These are phyloP conservation scores for Trichopus zeylanicus DNA, from an alignment of 116 monocot genomes.

Conservation along the genomic window DNA sequence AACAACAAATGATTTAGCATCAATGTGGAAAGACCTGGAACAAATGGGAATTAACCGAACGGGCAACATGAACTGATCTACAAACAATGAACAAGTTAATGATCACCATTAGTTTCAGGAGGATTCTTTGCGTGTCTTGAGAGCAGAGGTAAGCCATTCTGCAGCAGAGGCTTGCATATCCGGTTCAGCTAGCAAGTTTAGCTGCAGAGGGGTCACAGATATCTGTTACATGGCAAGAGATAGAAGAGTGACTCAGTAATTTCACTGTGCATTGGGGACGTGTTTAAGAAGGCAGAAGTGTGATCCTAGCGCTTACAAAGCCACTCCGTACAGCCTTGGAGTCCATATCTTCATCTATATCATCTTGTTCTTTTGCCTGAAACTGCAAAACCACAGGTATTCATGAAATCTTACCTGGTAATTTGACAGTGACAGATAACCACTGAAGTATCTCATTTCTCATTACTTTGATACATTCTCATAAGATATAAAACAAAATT, in stretches of 20 bases:
- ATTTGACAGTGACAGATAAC: no score
- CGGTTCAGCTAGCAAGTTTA: constrained; percentile 11
- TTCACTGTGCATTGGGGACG: neutral
- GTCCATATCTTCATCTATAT: constrained; percentile 31
- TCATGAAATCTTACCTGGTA: neutral
- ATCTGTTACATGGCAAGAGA: constrained; percentile 19
- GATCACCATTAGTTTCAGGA: no score
- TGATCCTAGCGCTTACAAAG: constrained; percentile 48
- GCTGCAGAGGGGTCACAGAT: constrained; percentile 35
- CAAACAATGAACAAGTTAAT: neutral
- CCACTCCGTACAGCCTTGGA: constrained; percentile 39
- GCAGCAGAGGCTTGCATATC: constrained; percentile 18
- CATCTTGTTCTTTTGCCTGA: constrained; percentile 29
- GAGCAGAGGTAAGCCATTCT: constrained; percentile 36
- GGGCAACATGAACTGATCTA: constrained; percentile 1
- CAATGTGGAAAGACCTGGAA: no score
- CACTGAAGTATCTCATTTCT: neutral
- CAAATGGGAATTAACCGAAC: constrained; percentile 7
- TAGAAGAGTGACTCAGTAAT: neutral
- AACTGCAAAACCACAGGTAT: constrained; percentile 27
- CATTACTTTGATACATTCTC: no score
- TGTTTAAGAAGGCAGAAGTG: neutral
- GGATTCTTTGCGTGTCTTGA: constrained; percentile 12
- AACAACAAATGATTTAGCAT: neutral
- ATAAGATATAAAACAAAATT: no score